Conservation (phyloP, 495 filamentous ascomycete species). For the Aspergillus wentii region DNA sequence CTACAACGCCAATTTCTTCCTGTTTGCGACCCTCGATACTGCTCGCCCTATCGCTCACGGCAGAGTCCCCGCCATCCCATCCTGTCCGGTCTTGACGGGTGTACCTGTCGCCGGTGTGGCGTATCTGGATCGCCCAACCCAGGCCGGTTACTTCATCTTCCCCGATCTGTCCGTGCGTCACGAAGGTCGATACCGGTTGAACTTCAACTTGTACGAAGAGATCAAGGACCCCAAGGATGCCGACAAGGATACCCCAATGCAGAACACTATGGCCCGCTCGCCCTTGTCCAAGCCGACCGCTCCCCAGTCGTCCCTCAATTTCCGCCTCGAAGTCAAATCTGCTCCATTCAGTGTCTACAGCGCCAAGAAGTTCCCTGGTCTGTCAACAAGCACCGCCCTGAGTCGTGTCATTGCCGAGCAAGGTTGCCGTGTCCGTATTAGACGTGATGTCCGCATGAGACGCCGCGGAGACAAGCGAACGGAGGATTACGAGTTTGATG, state of each 20-base stretch:
- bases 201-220: conserved; percentile 91
- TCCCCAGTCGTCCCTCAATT: conserved; percentile 46
- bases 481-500: conserved; percentile 59
- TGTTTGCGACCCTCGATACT: conserved; percentile 87
- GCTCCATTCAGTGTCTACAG: conserved; percentile 85
- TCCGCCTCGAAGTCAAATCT: conserved; percentile 89
- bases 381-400: conserved; percentile 83
- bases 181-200: conserved; percentile 84
- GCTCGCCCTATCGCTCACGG: conserved; percentile 82
- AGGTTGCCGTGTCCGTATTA: conserved; percentile 93
- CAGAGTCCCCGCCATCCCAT: conserved; percentile 61
- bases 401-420: conserved; percentile 94
- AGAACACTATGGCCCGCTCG: conserved; percentile 15
- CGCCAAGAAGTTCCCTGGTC: conserved; percentile 96
- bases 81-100: conserved; percentile 84
- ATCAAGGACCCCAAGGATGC: conserved; percentile 72
- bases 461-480: conserved; percentile 71
- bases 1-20: conserved; percentile 97
- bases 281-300: conserved; percentile 25
- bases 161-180: conserved; percentile 95
- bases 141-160: conserved; percentile 97
- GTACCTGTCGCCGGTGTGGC: conserved; percentile 96
- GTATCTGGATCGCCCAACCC: conserved; percentile 85
- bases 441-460: conserved; percentile 96
- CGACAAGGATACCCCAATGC: conserved; percentile 43